Evolutionary conservation across 768 basidiomycete species (phyloP).

Genomic region (Auriculariales sp.): DNA sequence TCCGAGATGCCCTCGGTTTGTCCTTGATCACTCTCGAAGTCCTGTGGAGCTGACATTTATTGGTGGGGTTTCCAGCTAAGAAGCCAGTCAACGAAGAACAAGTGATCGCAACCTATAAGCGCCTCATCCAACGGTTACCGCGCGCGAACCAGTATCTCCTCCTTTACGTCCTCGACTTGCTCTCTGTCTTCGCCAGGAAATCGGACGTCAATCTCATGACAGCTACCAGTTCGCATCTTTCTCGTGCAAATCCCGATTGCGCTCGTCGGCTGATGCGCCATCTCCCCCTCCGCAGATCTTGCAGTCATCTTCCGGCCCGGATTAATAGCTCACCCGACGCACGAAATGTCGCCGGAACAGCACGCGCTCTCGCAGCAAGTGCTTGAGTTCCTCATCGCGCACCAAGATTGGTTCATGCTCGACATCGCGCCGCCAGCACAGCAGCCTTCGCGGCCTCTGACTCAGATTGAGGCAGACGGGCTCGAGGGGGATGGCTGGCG

Average conservation of each 20-base stretch:
- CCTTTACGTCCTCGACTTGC: conserved; percentile 87
- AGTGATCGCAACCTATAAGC: conserved; percentile 67
- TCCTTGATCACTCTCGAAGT: not conserved
- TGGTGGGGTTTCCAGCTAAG: conserved; percentile 32
- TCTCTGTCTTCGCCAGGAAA: conserved; percentile 89
- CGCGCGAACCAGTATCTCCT: conserved; percentile 89
- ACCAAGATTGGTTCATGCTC: conserved; percentile 91
- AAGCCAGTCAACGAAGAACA: conserved; percentile 54
- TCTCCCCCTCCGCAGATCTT: conserved; percentile 44
- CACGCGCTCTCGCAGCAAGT: conserved; percentile 82
- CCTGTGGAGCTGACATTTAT: not conserved
- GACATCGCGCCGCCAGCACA: conserved; percentile 63
- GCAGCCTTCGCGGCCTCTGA: not conserved
- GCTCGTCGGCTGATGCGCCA: not conserved
- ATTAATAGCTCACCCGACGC: conserved; percentile 74
- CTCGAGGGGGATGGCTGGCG: conserved; percentile 7
- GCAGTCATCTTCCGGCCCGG: conserved; percentile 97
- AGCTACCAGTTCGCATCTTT: conserved; percentile 56
- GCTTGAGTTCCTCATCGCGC: conserved; percentile 88
- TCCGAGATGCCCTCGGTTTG: conserved; percentile 66
- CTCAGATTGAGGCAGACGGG: conserved; percentile 2
- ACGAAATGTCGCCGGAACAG: conserved; percentile 75
- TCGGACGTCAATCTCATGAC: conserved; percentile 92
- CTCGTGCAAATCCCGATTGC: not conserved
- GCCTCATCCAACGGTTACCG: conserved; percentile 72